Base-by-base conservation (phyloP, 1,284 basidiomycete genomes). In the Ganoderma resinaceum region DNA sequence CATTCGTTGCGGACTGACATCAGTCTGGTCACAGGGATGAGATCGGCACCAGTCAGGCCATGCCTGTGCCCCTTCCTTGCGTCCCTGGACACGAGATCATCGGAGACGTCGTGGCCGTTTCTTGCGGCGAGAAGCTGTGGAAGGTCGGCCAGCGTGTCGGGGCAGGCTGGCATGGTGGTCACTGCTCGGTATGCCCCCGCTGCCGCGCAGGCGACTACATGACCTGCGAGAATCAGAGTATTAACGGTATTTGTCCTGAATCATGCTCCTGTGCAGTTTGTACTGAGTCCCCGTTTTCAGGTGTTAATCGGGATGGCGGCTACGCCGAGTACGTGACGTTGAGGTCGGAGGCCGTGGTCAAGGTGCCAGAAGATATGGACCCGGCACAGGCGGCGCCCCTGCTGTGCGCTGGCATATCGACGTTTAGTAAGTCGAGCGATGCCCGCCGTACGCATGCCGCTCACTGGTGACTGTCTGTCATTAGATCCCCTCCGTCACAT, bases 341-440 rank as follows among this genome's bases (percentile, higher is more conserved):
- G 14, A 57, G 75, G 53, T 76, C 68, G 1, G 72, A 73, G 74
- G 78, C 76, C 0, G 90, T 96, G 63, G 93, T 93, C 3, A 87
- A 86, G 6, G 93, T 95, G 73, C 94, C 94, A 9, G 86, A 91
- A 2, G 82, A 78, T 5, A 78, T 96, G 59, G 84, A 87, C 66
- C 89, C 91, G 71, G 85, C 86, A 20, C 87, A 86, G n/a, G 95
- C 94, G 18, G 94, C 94, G 6, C 92, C 94, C 2, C 87, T 96
- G 67, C 86, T 95, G 29, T 96, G 94, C 74, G 92, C 94, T 20
- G 92, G 78, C 14, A 70, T 77, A 49, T 73, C 74, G 0, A 73
- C 74, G 0, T 77, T 76, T 69, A 72, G 76, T 76, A 42, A 58
- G 73, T 70, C 8, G n/a, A 6, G 2, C 14, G 40, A 2, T 52